Base-by-base conservation (phyloP, 106 monocot genomes). In the Chionographis japonica region DNA sequence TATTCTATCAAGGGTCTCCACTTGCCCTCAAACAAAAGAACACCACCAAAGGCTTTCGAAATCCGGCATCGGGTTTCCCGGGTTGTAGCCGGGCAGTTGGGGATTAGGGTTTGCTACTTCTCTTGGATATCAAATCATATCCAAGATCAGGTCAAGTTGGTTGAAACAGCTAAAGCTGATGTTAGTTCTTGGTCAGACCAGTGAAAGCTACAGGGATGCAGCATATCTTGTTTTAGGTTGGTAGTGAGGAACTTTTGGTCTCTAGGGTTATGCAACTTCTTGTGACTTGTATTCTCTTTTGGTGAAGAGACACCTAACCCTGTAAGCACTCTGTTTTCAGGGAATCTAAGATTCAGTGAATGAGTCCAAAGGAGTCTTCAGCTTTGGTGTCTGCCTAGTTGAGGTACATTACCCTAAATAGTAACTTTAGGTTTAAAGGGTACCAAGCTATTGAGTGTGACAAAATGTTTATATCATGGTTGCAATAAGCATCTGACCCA, bases 261-360 rank as follows among this genome's bases (percentile, higher is more conserved):
- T 54, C 20, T 12, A 41, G 38, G 40, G 10, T 63, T 63, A 54
- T 65, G 65, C 63, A 65, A 56, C 56, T 50, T 37, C 58, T 42
- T 14, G 41, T 37, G 73, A 63, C 64, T 66, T 37, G 8, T 43
- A 66, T 58, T 66, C 55, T 64, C 16, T 60, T 17, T 46, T 17
- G 16, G 62, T 64, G 56, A 42, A 50, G 41, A 66, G 9, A 14
- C 27, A 74, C 66, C 74, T 66, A 74, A 66, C 49, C 58, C 57
- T 74, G 74, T 66, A 43, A 37, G 27, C 57, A 51, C 14, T 27
- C 27, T 74, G 40, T 65, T 43, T 36, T 43, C 6, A 65, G 55
- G 65, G 54, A 38, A 27, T 39, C 27, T 12, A 73, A 63, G 37
- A 40, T n/a, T 16, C 16, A 17, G 57, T 4, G 5, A 15, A 11